A percentile compares a stretch with the other conserved stretches of the same genome.
Evolutionary conservation across 441 rosid genomes (phyloP).

Genomic region (Arabidopsis hybrid): DNA sequence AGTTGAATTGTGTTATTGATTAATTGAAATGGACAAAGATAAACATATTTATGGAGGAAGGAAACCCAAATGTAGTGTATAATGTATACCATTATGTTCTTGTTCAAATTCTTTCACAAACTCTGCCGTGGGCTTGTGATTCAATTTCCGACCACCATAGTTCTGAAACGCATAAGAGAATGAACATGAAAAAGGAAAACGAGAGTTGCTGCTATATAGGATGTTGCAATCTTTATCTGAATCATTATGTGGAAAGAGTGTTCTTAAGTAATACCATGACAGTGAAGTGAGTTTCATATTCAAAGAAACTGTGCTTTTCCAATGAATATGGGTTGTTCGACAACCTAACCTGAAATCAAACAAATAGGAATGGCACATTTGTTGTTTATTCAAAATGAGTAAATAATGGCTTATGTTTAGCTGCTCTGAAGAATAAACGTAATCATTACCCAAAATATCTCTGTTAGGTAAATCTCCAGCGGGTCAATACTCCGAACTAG

Average conservation of each 20-base stretch:
- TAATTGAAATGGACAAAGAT: constrained; percentile 1
- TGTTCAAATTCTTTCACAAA: constrained; percentile 84
- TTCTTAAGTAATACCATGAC: constrained; percentile 76
- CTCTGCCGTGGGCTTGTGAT: constrained; percentile 82
- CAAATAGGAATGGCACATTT: constrained; percentile 4
- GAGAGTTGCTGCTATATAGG: background rate
- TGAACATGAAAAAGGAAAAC: constrained; percentile 8
- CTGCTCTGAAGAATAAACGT: constrained; percentile 17
- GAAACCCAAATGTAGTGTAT: constrained; percentile 7
- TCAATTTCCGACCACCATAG: constrained; percentile 79
- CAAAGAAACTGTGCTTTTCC: constrained; percentile 79
- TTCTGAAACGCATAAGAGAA: constrained; percentile 60
- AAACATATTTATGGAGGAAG: background rate
- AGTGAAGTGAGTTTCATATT: constrained; percentile 97
- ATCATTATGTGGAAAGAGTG: constrained; percentile 12
- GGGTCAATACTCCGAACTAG: constrained; percentile 80
- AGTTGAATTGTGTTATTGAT: constrained; percentile 28
- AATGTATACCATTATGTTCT: constrained; percentile 75
- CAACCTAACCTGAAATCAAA: constrained; percentile 75
- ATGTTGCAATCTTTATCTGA: constrained; percentile 3
- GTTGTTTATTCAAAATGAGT: constrained; percentile 13
- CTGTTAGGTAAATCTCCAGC: constrained; percentile 78
- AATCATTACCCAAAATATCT: constrained; percentile 84
- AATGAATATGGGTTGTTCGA: constrained; percentile 88
- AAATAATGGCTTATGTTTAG: constrained; percentile 10